Conservation (phyloP, 129 eudicot genomes). For the Ambrosia trifida region DNA sequence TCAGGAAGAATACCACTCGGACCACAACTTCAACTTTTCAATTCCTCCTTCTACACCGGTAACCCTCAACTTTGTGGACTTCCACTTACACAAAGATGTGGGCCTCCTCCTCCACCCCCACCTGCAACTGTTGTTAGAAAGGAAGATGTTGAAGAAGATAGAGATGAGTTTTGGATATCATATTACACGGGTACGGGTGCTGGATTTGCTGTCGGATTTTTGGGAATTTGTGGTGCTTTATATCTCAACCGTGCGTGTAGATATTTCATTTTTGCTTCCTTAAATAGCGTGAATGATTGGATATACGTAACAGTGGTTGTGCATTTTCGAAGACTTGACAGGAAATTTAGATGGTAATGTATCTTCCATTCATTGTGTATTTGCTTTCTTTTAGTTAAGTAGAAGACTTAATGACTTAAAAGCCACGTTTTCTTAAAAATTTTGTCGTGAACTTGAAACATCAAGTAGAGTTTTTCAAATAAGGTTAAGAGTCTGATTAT, state of each 20-base stretch:
- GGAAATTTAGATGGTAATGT: not conserved
- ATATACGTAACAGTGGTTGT: constrained; percentile 6
- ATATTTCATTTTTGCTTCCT: not conserved
- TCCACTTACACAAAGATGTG: constrained; percentile 28
- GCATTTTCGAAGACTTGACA: not conserved
- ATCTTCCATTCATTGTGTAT: too few relatives aligned
- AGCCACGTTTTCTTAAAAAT: too few relatives aligned
- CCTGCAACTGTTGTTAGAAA: not conserved
- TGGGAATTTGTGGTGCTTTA: constrained; percentile 16
- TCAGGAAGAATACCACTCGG: too few relatives aligned
- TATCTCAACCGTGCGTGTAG: constrained; percentile 3
- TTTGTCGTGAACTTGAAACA: too few relatives aligned
- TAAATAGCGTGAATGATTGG: constrained; percentile 12
- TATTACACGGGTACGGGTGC: constrained; percentile 13
- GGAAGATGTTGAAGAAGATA: constrained; percentile 4
- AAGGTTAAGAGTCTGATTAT: too few relatives aligned
- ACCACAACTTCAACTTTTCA: too few relatives aligned
- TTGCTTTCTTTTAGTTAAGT: too few relatives aligned
- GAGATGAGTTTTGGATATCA: not conserved
- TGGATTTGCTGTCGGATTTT: constrained; percentile 29
- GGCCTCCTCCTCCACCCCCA: not conserved
- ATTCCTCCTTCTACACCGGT: too few relatives aligned
- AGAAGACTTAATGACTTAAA: too few relatives aligned
- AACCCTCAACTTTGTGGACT: too few relatives aligned
- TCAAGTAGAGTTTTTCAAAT: too few relatives aligned